A percentile compares a stretch with the other conserved stretches of the same genome.
Conservation (phyloP, 2,329 filamentous ascomycete species). For the Karstenula rhodostoma region DNA sequence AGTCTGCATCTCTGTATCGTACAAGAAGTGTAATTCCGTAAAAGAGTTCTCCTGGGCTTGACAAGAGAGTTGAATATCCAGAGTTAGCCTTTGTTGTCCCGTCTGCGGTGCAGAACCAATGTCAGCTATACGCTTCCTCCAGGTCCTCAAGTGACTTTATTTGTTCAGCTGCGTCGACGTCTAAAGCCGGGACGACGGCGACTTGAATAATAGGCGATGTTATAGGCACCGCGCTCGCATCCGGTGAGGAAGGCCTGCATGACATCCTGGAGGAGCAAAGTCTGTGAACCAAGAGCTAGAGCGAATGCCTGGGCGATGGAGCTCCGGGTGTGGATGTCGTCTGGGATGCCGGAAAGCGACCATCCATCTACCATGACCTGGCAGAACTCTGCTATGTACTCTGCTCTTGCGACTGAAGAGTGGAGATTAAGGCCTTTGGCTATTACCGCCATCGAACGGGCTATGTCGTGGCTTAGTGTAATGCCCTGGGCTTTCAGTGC, state of each 20-base stretch:
- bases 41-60: too few relatives aligned
- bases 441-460: not conserved
- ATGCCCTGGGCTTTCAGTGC: not conserved
- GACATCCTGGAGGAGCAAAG: not conserved
- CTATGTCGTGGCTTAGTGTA: not conserved
- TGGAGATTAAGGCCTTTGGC: not conserved
- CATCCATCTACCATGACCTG: not conserved
- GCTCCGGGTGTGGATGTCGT: not conserved
- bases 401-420: too few relatives aligned
- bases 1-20: too few relatives aligned
- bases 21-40: too few relatives aligned
- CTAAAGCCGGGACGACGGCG: not conserved
- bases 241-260: not conserved
- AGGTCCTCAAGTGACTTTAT: too few relatives aligned
- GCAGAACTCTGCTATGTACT: not conserved
- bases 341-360: not conserved
- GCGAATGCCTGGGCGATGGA: conserved; percentile 18
- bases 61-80: too few relatives aligned
- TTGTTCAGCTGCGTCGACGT: not conserved
- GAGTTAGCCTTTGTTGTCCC: too few relatives aligned
- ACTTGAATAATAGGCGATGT: not conserved
- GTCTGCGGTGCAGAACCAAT: too few relatives aligned
- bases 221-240: not conserved
- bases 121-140: too few relatives aligned
- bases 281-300: not conserved